A percentile compares a stretch with the other conserved stretches of the same genome.
These are phyloP conservation scores for Microthlaspi erraticum DNA, from an alignment of 345 rosid species.

Conservation along the genomic window DNA sequence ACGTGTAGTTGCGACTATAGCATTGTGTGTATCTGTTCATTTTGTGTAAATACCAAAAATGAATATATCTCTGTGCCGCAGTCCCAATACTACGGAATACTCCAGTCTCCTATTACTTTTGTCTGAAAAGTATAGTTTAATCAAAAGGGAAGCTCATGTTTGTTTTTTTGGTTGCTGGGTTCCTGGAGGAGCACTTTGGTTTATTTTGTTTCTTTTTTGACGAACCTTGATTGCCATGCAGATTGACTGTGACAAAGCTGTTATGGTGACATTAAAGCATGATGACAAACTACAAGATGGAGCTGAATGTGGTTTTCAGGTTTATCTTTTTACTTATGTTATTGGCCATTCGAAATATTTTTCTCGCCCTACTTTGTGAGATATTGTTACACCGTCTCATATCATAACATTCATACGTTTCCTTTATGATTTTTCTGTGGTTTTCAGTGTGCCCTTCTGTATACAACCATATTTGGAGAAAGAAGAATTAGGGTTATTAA, in stretches of 20 bases:
- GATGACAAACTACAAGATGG: slow-evolving; percentile 97
- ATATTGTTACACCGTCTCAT: slow-evolving; percentile 21
- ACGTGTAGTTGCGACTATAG: not conserved
- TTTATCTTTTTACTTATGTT: slow-evolving; percentile 38
- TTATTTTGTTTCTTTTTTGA: slow-evolving; percentile 27
- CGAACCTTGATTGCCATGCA: slow-evolving; percentile 49
- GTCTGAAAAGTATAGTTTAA: not conserved
- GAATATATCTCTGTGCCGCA: not conserved
- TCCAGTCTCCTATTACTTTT: not conserved
- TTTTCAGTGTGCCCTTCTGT: slow-evolving; percentile 92
- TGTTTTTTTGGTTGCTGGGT: not conserved
- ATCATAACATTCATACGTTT: slow-evolving; percentile 7
- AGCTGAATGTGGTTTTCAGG: slow-evolving; percentile 95
- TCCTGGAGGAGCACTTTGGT: slow-evolving; percentile 1
- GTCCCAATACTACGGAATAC: not conserved
- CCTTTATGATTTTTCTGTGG: slow-evolving; percentile 34
- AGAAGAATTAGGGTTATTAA: slow-evolving; percentile 93
- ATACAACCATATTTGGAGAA: slow-evolving; percentile 90
- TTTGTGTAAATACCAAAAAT: slow-evolving; percentile 2
- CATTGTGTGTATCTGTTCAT: slow-evolving; percentile 16
- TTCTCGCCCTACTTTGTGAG: slow-evolving; percentile 9
- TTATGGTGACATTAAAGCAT: slow-evolving; percentile 90
- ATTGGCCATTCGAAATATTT: slow-evolving; percentile 8
- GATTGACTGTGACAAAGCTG: slow-evolving; percentile 96
- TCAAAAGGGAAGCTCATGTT: not conserved